These are phyloP conservation scores for Coemansia sp. DNA, from an alignment of 192 early-diverging fungal species.

Conservation along the genomic window DNA sequence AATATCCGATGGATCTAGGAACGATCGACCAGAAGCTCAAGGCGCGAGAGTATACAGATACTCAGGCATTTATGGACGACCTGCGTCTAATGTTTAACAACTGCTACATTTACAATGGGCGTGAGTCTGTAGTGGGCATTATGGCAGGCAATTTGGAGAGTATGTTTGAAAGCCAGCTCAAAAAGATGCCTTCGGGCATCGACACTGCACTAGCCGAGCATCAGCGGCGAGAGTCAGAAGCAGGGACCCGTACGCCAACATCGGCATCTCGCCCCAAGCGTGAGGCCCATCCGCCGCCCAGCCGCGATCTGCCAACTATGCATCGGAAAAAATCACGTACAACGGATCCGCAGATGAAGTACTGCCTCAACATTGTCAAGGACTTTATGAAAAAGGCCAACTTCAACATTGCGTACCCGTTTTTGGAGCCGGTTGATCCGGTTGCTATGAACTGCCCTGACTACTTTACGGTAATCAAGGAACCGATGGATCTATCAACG, in stretches of 20 bases:
- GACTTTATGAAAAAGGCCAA: conserved; percentile 70
- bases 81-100: conserved; percentile 75
- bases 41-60: conserved; percentile 58
- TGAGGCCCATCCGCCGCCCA: conserved; percentile 60
- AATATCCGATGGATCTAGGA: conserved; percentile 75
- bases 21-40: conserved; percentile 73
- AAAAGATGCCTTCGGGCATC: conserved; percentile 64
- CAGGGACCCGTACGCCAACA: conserved; percentile 32
- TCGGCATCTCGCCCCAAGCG: conserved; percentile 65
- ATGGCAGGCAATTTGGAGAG: conserved; percentile 68
- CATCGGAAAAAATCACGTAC: conserved; percentile 49
- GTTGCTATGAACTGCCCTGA: conserved; percentile 79
- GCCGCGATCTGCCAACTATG: conserved; percentile 47
- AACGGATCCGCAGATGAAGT: conserved; percentile 60
- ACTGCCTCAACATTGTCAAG: conserved; percentile 59
- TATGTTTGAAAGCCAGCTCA: conserved; percentile 65
- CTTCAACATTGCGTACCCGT: conserved; percentile 68
- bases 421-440: conserved; percentile 83
- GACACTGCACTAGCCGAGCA: conserved; percentile 53
- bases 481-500: conserved; percentile 88
- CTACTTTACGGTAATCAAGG: conserved; percentile 80
- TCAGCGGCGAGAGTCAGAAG: conserved; percentile 36
- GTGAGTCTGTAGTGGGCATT: conserved; percentile 65
- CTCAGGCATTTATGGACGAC: conserved; percentile 66
- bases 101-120: conserved; percentile 79